Evolutionary conservation across 1,284 basidiomycete species (phyloP).

Genomic region (Ustilago tritici): DNA sequence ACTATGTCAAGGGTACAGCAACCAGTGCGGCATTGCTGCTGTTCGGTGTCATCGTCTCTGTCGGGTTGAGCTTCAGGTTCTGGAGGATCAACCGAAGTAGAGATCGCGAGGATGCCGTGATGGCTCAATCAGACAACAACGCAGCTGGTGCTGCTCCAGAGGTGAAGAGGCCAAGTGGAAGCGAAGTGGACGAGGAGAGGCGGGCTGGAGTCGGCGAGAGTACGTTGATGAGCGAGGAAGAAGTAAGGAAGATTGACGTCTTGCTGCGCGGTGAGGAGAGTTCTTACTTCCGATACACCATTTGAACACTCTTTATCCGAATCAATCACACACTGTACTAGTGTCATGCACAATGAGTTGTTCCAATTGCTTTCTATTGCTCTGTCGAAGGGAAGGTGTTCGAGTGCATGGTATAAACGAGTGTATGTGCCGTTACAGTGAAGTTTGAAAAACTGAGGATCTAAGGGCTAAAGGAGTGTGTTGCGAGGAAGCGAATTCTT

Average conservation of each 20-base stretch:
- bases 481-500: not conserved
- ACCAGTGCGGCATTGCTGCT: slow-evolving; percentile 50
- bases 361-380: not conserved
- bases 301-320: slow-evolving; percentile 11
- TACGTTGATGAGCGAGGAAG: slow-evolving; percentile 18
- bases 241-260: slow-evolving; percentile 35
- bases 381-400: not conserved
- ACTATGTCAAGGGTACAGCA: slow-evolving; percentile 56
- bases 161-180: not conserved
- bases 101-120: slow-evolving; percentile 9
- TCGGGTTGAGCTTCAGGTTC: slow-evolving; percentile 19
- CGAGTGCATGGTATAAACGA: not conserved
- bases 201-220: not conserved
- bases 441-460: not conserved
- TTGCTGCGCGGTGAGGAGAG: slow-evolving; percentile 45
- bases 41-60: slow-evolving; percentile 40
- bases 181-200: slow-evolving; percentile 15
- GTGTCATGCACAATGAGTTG: not conserved
- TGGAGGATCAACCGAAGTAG: slow-evolving; percentile 43
- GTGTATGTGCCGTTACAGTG: slow-evolving; percentile 2
- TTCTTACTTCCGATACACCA: slow-evolving; percentile 54
- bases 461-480: not conserved
- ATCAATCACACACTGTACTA: not conserved
- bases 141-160: not conserved
- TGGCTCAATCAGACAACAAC: not conserved